These are phyloP conservation scores for Moniliophthora roreri DNA, from an alignment of 1,284 basidiomycete genomes.

Conservation along the genomic window DNA sequence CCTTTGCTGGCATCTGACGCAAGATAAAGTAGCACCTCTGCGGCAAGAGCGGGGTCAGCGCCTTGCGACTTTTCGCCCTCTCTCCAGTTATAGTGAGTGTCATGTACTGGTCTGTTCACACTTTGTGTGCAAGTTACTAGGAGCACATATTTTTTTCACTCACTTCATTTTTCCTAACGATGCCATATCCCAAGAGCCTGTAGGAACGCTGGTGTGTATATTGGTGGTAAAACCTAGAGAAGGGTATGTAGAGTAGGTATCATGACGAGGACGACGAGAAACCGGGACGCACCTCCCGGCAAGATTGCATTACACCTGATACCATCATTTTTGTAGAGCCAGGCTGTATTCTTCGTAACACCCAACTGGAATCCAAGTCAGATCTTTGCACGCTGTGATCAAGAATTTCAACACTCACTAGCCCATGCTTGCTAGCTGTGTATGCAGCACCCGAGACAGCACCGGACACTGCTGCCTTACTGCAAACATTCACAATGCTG, in stretches of 20 bases:
- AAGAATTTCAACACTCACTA: conserved; percentile 9
- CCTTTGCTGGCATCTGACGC: conserved; percentile 1
- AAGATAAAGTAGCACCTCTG: conserved; percentile 1
- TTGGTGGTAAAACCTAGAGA: conserved; percentile 5
- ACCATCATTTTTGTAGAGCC: conserved; percentile 18
- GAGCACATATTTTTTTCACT: background rate
- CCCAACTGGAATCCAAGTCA: conserved; percentile 6
- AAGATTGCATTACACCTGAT: conserved; percentile 20
- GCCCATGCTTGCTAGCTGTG: conserved; percentile 19
- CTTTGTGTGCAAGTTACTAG: background rate
- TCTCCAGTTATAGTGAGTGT: background rate
- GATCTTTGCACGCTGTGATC: too few relatives aligned
- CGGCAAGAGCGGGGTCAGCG: background rate
- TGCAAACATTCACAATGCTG: conserved; percentile 19
- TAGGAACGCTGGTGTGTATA: background rate
- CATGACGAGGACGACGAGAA: background rate
- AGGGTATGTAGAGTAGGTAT: background rate
- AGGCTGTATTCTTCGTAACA: conserved; percentile 20
- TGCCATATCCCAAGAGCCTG: background rate
- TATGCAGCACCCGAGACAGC: conserved; percentile 19
- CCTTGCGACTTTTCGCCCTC: background rate
- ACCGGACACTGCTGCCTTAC: conserved; percentile 17
- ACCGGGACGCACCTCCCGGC: conserved; percentile 8
- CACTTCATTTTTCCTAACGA: background rate
- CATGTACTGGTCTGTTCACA: background rate